Evolutionary conservation across 768 basidiomycete genomes (phyloP).

Genomic region (Rhizopogon salebrosus): DNA sequence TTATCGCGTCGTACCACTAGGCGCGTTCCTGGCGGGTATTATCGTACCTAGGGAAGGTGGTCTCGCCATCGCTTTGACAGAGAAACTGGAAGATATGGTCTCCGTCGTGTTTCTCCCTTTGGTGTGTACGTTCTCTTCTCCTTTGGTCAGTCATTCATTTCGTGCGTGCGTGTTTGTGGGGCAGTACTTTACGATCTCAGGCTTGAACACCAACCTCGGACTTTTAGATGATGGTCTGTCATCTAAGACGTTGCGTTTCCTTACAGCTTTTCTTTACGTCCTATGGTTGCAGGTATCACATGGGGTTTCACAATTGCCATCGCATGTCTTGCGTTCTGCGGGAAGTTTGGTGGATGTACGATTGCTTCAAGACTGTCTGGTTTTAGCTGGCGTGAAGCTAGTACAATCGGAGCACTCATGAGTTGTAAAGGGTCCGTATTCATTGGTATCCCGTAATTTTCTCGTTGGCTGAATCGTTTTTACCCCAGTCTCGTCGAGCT

Average conservation of each 20-base stretch:
- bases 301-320: constrained; percentile 91
- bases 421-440: constrained; percentile 82
- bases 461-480: background rate
- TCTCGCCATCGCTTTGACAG: constrained; percentile 81
- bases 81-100: constrained; percentile 96
- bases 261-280: background rate
- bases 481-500: constrained; percentile 72
- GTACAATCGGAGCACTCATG: constrained; percentile 89
- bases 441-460: background rate
- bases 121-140: constrained; percentile 29
- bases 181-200: constrained; percentile 90
- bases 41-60: constrained; percentile 86
- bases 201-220: constrained; percentile 84
- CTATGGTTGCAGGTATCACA: constrained; percentile 46
- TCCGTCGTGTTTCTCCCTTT: constrained; percentile 85
- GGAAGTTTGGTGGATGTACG: constrained; percentile 87
- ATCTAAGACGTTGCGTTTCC: background rate
- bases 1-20: constrained; percentile 25
- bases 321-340: constrained; percentile 68
- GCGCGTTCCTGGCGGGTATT: constrained; percentile 77
- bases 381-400: constrained; percentile 76
- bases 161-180: no score
- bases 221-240: constrained; percentile 66
- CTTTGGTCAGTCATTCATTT: background rate
- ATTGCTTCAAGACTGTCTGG: constrained; percentile 61